phyloP scores from a whole-genome alignment of 192 early-diverging fungal species.

The Coemansia sp. region DNA sequence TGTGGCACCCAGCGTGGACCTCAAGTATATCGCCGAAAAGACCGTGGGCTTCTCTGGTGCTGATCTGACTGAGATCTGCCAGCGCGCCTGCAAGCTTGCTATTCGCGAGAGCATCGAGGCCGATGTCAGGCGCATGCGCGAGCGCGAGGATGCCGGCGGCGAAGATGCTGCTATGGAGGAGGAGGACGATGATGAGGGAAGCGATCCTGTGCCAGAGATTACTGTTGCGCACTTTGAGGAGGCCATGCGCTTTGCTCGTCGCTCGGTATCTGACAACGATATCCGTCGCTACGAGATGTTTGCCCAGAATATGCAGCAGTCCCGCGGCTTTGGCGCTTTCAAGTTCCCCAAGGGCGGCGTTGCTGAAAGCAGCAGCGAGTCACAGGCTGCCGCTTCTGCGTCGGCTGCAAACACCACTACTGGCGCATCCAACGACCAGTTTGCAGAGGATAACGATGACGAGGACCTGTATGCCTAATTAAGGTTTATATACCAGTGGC shows the following conservation, averaged over 20 bases:
- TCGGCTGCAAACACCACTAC: slow-evolving; percentile 4
- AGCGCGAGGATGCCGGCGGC: slow-evolving; percentile 69
- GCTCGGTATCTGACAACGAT: slow-evolving; percentile 93
- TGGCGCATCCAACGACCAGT: slow-evolving; percentile 28
- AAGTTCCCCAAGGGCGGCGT: slow-evolving; percentile 84
- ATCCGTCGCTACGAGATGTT: slow-evolving; percentile 99
- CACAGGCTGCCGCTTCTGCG: slow-evolving; percentile 15
- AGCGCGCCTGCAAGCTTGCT: slow-evolving; percentile 94
- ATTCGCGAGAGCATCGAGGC: slow-evolving; percentile 95
- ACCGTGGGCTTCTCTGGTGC: slow-evolving; percentile 97
- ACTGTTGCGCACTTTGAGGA: slow-evolving; percentile 97
- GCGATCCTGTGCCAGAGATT: slow-evolving; percentile 86
- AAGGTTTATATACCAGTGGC: background rate
- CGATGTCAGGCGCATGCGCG: slow-evolving; percentile 74
- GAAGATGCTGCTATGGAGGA: slow-evolving; percentile 75
- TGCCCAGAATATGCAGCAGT: slow-evolving; percentile 96
- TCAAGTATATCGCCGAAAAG: slow-evolving; percentile 80
- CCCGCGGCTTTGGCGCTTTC: slow-evolving; percentile 91
- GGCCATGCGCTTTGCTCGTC: slow-evolving; percentile 96
- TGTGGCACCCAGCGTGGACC: slow-evolving; percentile 74
- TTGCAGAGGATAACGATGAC: slow-evolving; percentile 47
- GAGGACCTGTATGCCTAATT: slow-evolving; percentile 54
- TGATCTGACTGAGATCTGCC: slow-evolving; percentile 98
- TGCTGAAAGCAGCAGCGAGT: slow-evolving; percentile 24
- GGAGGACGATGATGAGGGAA: slow-evolving; percentile 64